Evolutionary conservation across 192 early-diverging fungal species (phyloP).

Genomic region (Coemansia sp.): DNA sequence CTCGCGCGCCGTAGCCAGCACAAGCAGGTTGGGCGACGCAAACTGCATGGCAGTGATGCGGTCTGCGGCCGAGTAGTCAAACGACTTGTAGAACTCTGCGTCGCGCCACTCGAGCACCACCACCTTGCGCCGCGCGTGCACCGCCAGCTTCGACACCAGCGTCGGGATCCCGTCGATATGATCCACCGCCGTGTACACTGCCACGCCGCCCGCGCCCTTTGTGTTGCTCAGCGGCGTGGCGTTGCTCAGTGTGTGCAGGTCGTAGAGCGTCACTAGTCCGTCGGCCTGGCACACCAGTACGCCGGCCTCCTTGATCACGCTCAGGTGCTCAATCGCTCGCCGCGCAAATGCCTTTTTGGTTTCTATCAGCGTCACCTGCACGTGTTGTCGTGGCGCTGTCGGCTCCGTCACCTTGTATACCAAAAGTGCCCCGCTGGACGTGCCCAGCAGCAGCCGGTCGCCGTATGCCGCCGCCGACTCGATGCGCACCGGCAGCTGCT

Average conservation of each 20-base stretch:
- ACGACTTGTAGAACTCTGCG: conserved; percentile 63
- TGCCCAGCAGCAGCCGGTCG: conserved; percentile 71
- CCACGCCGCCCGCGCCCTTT: conserved; percentile 71
- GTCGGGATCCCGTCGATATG: conserved; percentile 61
- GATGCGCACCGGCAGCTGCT: conserved; percentile 66
- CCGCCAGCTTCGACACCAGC: conserved; percentile 69
- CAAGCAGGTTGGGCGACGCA: conserved; percentile 63
- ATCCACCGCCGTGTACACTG: conserved; percentile 69
- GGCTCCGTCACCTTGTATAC: conserved; percentile 60
- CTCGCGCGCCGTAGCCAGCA: conserved; percentile 43
- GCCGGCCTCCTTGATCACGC: conserved; percentile 70
- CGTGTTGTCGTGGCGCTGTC: conserved; percentile 3
- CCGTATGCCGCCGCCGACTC: conserved; percentile 67
- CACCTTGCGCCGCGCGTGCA: conserved; percentile 67
- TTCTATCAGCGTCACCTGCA: conserved; percentile 56
- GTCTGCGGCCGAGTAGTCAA: conserved; percentile 72
- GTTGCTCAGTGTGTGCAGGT: conserved; percentile 66
- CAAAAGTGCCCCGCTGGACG: conserved; percentile 61
- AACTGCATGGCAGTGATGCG: conserved; percentile 72
- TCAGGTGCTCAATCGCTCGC: conserved; percentile 68
- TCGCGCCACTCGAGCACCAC: conserved; percentile 74
- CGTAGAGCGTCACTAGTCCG: conserved; percentile 66
- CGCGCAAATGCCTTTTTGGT: conserved; percentile 68
- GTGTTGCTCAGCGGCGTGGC: conserved; percentile 66
- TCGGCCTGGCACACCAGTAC: conserved; percentile 71